phyloP scores from a whole-genome alignment of 495 filamentous ascomycete species.

The Aspergillus asperescens region DNA sequence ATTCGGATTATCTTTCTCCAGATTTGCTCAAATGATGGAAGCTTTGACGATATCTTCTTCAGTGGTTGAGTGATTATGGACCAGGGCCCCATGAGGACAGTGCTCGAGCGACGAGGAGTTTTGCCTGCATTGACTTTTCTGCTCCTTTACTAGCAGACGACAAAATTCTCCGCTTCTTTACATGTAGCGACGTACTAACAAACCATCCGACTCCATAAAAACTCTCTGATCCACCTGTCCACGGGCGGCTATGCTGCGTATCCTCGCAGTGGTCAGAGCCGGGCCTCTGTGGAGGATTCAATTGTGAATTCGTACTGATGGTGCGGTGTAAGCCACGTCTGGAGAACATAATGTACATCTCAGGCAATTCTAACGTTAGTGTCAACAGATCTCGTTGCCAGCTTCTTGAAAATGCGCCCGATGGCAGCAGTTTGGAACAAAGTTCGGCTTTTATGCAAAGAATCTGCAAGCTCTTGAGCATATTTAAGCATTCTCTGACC shows the following conservation, averaged over 20 bases:
- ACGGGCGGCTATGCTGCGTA: background rate
- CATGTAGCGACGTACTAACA: background rate
- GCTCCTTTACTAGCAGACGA: background rate
- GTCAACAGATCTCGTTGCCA: background rate
- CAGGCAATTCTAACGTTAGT: background rate
- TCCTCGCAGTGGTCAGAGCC: background rate
- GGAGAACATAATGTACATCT: background rate
- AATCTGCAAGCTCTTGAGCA: conserved; percentile 1
- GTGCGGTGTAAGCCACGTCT: background rate
- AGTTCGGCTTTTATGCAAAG: conserved; percentile 12
- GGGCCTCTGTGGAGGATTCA: background rate
- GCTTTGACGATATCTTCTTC: background rate
- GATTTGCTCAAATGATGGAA: background rate
- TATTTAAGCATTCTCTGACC: conserved; percentile 2
- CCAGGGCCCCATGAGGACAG: background rate
- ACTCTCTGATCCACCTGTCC: background rate
- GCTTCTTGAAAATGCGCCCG: background rate
- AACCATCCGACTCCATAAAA: background rate
- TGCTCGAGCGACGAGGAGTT: too few species aligned
- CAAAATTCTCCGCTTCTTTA: conserved; percentile 1
- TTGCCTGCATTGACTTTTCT: background rate
- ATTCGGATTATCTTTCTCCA: background rate
- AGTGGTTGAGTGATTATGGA: background rate
- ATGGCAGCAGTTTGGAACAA: conserved; percentile 3
- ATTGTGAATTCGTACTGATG: background rate